These are phyloP conservation scores for Leishmania arabica DNA, from an alignment of 208 protist species.

Conservation along the genomic window DNA sequence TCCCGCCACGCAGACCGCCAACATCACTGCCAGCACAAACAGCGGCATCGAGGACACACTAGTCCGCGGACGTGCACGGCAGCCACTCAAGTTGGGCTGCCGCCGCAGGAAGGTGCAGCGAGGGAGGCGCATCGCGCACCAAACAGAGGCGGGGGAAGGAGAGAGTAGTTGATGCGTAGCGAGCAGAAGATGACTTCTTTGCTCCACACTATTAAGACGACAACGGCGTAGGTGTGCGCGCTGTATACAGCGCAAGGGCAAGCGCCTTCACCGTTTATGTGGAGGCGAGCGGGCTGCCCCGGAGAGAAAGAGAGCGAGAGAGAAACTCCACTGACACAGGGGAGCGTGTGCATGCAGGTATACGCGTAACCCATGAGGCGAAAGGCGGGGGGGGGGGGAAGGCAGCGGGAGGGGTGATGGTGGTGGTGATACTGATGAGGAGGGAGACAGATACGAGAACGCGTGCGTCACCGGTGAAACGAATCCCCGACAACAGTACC, in stretches of 20 bases:
- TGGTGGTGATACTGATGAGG: background rate
- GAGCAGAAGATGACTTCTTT: background rate
- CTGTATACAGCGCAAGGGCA: too few species aligned
- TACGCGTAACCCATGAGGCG: background rate
- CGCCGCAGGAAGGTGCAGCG: background rate
- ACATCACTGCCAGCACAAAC: slow-evolving; percentile 8
- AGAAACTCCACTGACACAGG: background rate
- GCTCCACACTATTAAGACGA: background rate
- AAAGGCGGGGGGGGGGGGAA: too few species aligned
- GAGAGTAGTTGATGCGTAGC: too few species aligned
- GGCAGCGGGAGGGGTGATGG: background rate
- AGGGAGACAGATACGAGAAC: background rate
- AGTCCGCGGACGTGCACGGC: background rate
- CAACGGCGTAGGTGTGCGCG: background rate
- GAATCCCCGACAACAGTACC: background rate
- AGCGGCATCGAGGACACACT: background rate
- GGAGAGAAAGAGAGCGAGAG: background rate
- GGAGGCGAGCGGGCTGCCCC: background rate
- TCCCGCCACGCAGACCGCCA: background rate
- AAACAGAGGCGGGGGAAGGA: background rate
- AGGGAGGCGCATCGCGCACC: background rate
- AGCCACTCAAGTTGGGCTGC: background rate
- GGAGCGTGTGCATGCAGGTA: background rate
- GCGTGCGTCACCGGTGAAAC: background rate
- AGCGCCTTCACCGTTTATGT: background rate